phyloP scores from a whole-genome alignment of 768 basidiomycete species.

The Hygrocybe coccinea region DNA sequence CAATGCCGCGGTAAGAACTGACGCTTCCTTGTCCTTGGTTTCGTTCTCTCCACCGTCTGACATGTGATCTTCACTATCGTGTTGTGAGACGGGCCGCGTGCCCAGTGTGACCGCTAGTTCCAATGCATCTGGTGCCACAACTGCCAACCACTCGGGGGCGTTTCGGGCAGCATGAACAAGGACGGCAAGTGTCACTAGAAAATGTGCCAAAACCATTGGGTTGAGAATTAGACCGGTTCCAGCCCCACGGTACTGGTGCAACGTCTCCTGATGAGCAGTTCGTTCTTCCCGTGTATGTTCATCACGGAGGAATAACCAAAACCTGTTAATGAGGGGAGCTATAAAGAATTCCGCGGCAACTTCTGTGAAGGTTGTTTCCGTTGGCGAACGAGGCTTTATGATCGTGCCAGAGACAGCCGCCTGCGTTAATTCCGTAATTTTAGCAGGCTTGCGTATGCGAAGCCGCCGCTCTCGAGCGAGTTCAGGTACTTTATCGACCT shows the following conservation, averaged over 20 bases:
- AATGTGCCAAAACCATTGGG: slow-evolving; percentile 69
- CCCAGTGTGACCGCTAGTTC: slow-evolving; percentile 82
- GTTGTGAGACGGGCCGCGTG: slow-evolving; percentile 51
- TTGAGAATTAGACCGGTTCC: slow-evolving; percentile 82
- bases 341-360: slow-evolving; percentile 87
- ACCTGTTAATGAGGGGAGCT: slow-evolving; percentile 84
- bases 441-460: slow-evolving; percentile 49
- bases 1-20: slow-evolving; percentile 67
- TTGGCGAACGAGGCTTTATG: slow-evolving; percentile 7
- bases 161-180: slow-evolving; percentile 80
- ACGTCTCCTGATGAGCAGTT: slow-evolving; percentile 50
- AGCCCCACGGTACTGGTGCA: slow-evolving; percentile 60
- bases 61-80: slow-evolving; percentile 33
- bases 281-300: slow-evolving; percentile 72
- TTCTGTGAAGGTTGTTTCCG: slow-evolving; percentile 48
- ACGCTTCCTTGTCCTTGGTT: slow-evolving; percentile 53
- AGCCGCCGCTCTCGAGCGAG: slow-evolving; percentile 72
- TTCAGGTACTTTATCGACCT: slow-evolving; percentile 52
- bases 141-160: slow-evolving; percentile 72
- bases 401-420: slow-evolving; percentile 1
- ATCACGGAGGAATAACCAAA: slow-evolving; percentile 91
- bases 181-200: slow-evolving; percentile 70
- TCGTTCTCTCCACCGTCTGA: slow-evolving; percentile 14
- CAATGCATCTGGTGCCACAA: slow-evolving; percentile 76
- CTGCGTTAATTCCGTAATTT: slow-evolving; percentile 37